Base-by-base conservation (phyloP, 768 basidiomycete genomes). In the Amanita pseudoporphyria region DNA sequence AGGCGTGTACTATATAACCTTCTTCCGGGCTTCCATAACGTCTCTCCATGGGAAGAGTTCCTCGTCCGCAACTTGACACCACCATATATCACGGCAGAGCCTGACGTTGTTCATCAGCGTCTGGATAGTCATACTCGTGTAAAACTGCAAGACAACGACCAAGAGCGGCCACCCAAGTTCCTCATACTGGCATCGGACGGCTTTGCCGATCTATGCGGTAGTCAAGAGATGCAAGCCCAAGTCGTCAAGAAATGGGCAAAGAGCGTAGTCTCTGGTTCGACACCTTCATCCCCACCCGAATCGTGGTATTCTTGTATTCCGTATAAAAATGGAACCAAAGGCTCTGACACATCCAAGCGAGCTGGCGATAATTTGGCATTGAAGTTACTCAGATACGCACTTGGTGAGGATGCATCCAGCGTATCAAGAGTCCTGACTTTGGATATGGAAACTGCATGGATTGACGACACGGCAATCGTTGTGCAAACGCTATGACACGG, bases 101-200 rank as follows among this genome's bases (percentile, higher is more conserved):
- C 82, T n/a, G 81, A 84, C 57, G 75, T 84, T 54, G 71, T 70
- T 10, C 78, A 83, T 62, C 76, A 73, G 51, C 67, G 66, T 19
- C 66, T 82, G 38, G 68, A 68, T 52, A 56, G 54, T 47, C 52
- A 53, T 46, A 51, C 49, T 52, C 10, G 16, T 40, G 16, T 56
- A 52, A 26, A 47, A 43, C 35, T 37, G 39, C 28, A 30, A 33
- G 49, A 31, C 16, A 6, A 7, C 28, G 42, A 36, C 14, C 47
- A 56, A 18, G 58, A 61, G 6, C 51, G 56, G 9, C 41, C 52
- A 9, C 71, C 73, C n/a, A 67, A 71, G 32, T 82, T 74, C 64
- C 74, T 84, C 43, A 68, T 84, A 44, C 65, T 83, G 30, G 71
- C 73, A n/a, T 83, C 82, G 14, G 82, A 84, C 55, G 82, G 82